phyloP scores from a whole-genome alignment of 2,329 filamentous ascomycete species.

The Pseudocercospora eumusae region DNA sequence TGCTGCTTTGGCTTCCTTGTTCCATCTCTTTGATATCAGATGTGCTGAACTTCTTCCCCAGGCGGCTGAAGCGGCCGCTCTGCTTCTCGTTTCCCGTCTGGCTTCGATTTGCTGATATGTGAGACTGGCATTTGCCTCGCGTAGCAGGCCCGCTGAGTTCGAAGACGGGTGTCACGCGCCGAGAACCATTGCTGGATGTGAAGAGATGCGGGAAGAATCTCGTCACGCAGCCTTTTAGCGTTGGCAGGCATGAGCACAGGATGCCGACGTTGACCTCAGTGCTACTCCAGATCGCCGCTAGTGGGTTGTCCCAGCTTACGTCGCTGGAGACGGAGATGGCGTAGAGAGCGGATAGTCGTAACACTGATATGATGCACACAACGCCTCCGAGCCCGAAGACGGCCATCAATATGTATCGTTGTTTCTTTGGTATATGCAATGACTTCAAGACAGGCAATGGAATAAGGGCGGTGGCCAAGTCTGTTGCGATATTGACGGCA shows the following conservation, averaged over 20 bases:
- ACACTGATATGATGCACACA: conserved; percentile 33
- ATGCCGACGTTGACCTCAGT: conserved; percentile 38
- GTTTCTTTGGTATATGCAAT: conserved; percentile 35
- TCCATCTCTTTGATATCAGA: conserved; percentile 17
- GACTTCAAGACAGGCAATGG: conserved; percentile 39
- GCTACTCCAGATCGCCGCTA: conserved; percentile 32
- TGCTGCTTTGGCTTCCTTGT: conserved; percentile 15
- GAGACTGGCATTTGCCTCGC: conserved; percentile 15
- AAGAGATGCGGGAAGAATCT: conserved; percentile 35
- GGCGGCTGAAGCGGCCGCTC: background rate
- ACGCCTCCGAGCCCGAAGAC: conserved; percentile 40
- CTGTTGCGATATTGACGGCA: conserved; percentile 39
- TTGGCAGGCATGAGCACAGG: conserved; percentile 35
- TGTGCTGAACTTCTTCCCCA: conserved; percentile 11
- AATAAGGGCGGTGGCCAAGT: conserved; percentile 37
- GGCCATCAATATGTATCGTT: conserved; percentile 37
- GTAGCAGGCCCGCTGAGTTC: conserved; percentile 20
- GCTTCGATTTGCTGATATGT: conserved; percentile 21
- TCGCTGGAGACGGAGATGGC: conserved; percentile 31
- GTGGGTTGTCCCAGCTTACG: conserved; percentile 35
- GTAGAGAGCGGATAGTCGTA: conserved; percentile 34
- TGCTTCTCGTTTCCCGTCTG: conserved; percentile 10
- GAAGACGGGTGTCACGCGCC: conserved; percentile 10
- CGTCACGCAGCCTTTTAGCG: conserved; percentile 33
- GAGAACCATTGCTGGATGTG: conserved; percentile 11